Evolutionary conservation across 306 rosid genomes (phyloP), one percentile per base, ranked within the genome.

Genomic region (Inga leiocalycina): DNA sequence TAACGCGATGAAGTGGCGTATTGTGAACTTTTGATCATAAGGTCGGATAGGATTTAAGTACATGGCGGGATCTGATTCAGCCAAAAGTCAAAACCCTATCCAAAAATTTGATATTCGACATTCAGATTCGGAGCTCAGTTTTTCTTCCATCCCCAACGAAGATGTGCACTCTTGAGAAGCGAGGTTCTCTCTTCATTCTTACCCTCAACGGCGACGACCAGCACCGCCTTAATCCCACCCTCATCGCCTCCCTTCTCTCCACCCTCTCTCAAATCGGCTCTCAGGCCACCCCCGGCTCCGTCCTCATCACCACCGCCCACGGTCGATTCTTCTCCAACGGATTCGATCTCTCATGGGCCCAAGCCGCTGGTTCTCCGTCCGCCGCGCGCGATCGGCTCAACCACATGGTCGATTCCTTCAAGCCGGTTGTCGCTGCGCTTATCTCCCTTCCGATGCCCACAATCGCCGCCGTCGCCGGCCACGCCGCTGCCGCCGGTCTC

Each of bases 261-360:
- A 30, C 84, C 39, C 88, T 90, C 80, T 57, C 89, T 76, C 30
- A 82, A 39, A 37, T 79, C 86, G 83, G 81, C 0, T 80, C 93
- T 44, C 85, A 90, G 54, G 87, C 91, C 85, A 49, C 88, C 43
- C 81, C 52, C 6, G 93, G 89, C 84, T 86, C 89, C 51, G 90
- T 78, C 74, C 91, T 92, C 72, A 80, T 92, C 86, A 90, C 97
- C 84, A 86, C 91, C 71, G 86, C 93, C 45, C 84, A 79, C 11
- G 95, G 92, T 65, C 83, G 78, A 37, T 91, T 88, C 92, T 92
- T 92, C 87, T 92, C 91, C 72, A 92, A 92, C 37, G 97, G 94
- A 74, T 85, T 89, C 75, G 93, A 91, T 77, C 89, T 92, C 56
- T 65, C 66, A 70, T 91, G 92, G 91, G 94, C 97, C 46, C 82